Evolutionary conservation across 129 eudicot genomes (phyloP), one percentile per base, ranked within the genome.

Genomic region (Flaveria brownii): DNA sequence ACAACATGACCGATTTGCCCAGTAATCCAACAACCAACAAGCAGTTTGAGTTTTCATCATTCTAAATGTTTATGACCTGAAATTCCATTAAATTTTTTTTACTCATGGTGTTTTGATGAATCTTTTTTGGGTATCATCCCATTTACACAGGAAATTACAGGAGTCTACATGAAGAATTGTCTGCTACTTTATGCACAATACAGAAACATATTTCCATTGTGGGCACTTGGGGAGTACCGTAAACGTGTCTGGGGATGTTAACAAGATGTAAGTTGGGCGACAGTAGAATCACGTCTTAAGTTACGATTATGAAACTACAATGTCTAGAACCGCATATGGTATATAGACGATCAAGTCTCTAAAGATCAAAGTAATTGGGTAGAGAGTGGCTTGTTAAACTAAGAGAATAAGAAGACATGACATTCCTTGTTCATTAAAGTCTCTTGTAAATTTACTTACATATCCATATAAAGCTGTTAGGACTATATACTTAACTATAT

Each of bases 191-290:
- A 71, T 23, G 73, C 83, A 25, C 72, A 61, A 71, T 64, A 79
- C 78, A 51, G 83, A 52, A 79, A 79, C 22, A 79, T 79, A 22
- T 79, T 72, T 64, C 83, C 78, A 51, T 67, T 79, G 5, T 79
- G 83, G 83, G 83, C 83, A 50, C 83, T 79, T 3, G 83, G 73
- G 5, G 83, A 79, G 36, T 79, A 79, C 13, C 83, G 83, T 39
- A 79, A 62, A n/a, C 67, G 68, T 64, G 78, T 72, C 3, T 71
- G 78, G 83, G 50, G 28, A 22, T 47, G 12, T 36, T 41, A 70
- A 14, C 25, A 0, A 26, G 1, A 47, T 25, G 39, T 46, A 49
- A 25, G 69, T 7, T 22, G 43, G 12, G 41, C 7, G 55, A 33
- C 11, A 11, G 45, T 11, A 59, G 77, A 59, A 59, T 22, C 4